Evolutionary conservation across 495 filamentous ascomycete genomes (phyloP), one percentile per base, ranked within the genome.

Genomic region (Daldinia vernicosa): DNA sequence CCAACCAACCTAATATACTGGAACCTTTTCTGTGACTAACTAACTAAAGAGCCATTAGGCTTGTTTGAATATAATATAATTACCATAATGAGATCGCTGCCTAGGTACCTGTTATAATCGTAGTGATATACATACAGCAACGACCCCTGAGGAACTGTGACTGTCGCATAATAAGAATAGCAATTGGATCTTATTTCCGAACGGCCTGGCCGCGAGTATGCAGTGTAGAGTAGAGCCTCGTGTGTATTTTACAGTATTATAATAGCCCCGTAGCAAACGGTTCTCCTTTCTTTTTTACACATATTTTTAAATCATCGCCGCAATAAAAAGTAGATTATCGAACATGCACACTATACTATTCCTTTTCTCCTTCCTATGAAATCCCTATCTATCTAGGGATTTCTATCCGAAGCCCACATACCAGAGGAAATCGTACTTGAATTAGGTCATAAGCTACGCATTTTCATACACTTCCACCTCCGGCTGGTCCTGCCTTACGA

Each of bases 401-500:
- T 53, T 9, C 19, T 24, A 47, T 47, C 22, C 22, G 9, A 47
- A 8, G 43, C 19, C 15, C 50, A 24, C 50, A 12, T 53, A 30
- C 22, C 22, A 27, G 26, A 53, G 37, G 17, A 43, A 22, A 43
- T 43, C n/a, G 35, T 27, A 30, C 19, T 12, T 3, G 14, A 53
- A 53, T 30, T n/a, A 28, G 15, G 24, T 15, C 50, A 30, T 24
- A 24, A 30, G 14, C 27, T 63, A 62, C 37, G 35, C 26, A 15
- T 60, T 53, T n/a, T 74, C 68, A 8, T 69, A 68, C 15, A 51
- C 15, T 37, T 78, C 76, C 27, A 77, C 75, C 60, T 70, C 74
- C 32, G 58, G 66, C 15, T 67, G 63, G 6, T 69, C 71, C 63
- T 14, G 52, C 63, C 75, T 74, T 60, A 66, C 70, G 70, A 76